Evolutionary conservation across 1,284 basidiomycete species (phyloP), one percentile per base, ranked within the genome.

Genomic region (Boletus calvinii): DNA sequence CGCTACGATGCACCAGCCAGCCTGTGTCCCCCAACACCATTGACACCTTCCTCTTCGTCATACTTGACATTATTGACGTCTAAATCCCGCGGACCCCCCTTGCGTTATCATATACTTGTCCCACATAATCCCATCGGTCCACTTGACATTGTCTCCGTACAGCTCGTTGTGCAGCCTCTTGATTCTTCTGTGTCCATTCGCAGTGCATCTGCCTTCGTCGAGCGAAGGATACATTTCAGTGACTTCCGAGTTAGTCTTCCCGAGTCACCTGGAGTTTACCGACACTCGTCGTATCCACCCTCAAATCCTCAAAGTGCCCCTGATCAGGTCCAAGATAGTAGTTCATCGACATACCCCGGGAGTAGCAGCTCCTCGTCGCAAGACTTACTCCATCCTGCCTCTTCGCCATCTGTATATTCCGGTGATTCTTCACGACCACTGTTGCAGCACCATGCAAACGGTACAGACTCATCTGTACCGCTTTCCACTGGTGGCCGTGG

Each of bases 1-100:
- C 83, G 88, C 44, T 85, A 85, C 61, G 85, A 86, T 63, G 60
- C 76, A 1, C 80, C 80, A 2, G 61, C 67, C 30, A 65, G 58
- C 53, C 63, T 35, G 50, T 69, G 68, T 45, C 69, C 61, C 50
- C 61, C 57, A 37, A 59, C 69, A 56, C 64, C 64, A 53, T 57
- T 66, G 64, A 59, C 69, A 55, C 62, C 63, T 52, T 52, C 62
- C 47, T 50, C 66, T 64, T 56, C 66, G 60, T 70, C 72, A 17
- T 47, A 67, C 52, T 67, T 77, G 58, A 62, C 72, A 46, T 67
- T 70, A n/a, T 64, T 70, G 43, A 74, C 70, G 34, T 70, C 68
- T 46, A 78, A 80, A 57, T 74, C 75, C 31, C 75, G 75, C 50
- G 72, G 74, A 2, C 74, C 77, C 4, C 61, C 71, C 42, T 69